Evolutionary conservation across 2,329 filamentous ascomycete species (phyloP).

Genomic region (Microsporum audouinii): DNA sequence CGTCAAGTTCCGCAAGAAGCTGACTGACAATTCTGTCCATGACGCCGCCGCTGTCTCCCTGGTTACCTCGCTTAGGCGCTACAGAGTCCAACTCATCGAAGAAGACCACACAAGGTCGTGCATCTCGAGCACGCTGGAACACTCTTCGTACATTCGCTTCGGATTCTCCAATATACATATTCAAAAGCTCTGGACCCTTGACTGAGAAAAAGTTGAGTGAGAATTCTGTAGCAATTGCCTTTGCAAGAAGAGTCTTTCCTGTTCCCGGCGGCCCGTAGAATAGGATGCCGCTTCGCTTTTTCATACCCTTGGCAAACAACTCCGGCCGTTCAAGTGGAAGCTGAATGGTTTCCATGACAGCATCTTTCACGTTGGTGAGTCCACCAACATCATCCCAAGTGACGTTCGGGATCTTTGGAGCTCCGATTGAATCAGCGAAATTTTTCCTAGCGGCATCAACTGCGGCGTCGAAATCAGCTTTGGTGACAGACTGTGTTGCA

Average conservation of each 20-base stretch:
- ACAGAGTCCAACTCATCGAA: constrained; percentile 97
- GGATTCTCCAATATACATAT: constrained; percentile 99
- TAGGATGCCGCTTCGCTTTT: constrained; percentile 91
- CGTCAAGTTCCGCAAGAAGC: constrained; percentile 90
- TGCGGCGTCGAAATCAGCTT: constrained; percentile 77
- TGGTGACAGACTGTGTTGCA: constrained; percentile 64
- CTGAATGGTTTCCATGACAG: constrained; percentile 96
- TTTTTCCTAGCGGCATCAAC: constrained; percentile 95
- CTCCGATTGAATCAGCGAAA: constrained; percentile 93
- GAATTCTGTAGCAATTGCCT: constrained; percentile 98
- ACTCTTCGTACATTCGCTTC: constrained; percentile 99
- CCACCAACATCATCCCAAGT: constrained; percentile 99
- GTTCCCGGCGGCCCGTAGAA: constrained; percentile 99
- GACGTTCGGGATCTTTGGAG: constrained; percentile 96
- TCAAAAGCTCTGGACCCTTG: constrained; percentile 94
- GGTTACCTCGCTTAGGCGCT: constrained; percentile 94
- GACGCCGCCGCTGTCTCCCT: constrained; percentile 91
- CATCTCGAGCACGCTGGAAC: constrained; percentile 97
- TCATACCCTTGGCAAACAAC: constrained; percentile 99
- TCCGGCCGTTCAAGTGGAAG: constrained; percentile 98
- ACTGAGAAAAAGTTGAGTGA: constrained; percentile 99
- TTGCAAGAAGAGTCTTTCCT: constrained; percentile 98
- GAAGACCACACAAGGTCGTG: constrained; percentile 96
- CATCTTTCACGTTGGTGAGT: constrained; percentile 95
- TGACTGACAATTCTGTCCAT: constrained; percentile 99